Percentiles rank a stretch among this genome's conserved stretches.
Conservation (phyloP, 129 eudicot genomes). For the Saussurea involucrata region DNA sequence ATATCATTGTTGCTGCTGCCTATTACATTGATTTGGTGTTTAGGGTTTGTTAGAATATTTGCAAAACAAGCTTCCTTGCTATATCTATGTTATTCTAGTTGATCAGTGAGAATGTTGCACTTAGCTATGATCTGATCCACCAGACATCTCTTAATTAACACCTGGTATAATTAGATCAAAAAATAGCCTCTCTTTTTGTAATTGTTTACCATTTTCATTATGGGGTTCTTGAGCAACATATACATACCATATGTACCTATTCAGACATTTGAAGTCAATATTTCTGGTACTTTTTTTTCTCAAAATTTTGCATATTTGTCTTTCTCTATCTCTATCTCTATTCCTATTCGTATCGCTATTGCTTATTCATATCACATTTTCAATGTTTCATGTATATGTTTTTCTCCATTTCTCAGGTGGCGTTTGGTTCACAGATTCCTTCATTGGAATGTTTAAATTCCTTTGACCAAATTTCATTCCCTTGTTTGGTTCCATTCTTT, state of each 20-base stretch:
- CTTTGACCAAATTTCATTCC: no score
- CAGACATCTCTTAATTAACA: conserved; percentile 10
- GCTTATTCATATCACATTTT: no score
- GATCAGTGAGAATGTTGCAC: conserved; percentile 35
- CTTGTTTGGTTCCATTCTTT: no score
- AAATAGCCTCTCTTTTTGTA: conserved; percentile 13
- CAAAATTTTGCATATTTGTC: not conserved
- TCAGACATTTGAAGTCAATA: not conserved
- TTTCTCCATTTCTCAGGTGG: not conserved
- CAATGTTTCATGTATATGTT: not conserved
- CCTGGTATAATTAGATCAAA: conserved; percentile 28
- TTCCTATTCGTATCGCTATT: not conserved
- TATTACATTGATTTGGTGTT: conserved; percentile 29
- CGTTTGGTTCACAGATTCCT: no score
- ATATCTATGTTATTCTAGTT: conserved; percentile 29
- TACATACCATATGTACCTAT: conserved; percentile 11
- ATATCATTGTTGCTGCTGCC: conserved; percentile 35
- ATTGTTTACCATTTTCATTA: conserved; percentile 15
- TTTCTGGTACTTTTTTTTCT: conserved; percentile 2
- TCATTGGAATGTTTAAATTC: no score
- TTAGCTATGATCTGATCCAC: conserved; percentile 24
- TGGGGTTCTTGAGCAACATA: conserved; percentile 17
- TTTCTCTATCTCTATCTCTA: not conserved
- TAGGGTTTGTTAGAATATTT: conserved; percentile 26
- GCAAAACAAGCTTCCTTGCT: conserved; percentile 15